Base-by-base conservation (phyloP, 202 grass and related monocot species). In the Miscanthus sacchariflorus region DNA sequence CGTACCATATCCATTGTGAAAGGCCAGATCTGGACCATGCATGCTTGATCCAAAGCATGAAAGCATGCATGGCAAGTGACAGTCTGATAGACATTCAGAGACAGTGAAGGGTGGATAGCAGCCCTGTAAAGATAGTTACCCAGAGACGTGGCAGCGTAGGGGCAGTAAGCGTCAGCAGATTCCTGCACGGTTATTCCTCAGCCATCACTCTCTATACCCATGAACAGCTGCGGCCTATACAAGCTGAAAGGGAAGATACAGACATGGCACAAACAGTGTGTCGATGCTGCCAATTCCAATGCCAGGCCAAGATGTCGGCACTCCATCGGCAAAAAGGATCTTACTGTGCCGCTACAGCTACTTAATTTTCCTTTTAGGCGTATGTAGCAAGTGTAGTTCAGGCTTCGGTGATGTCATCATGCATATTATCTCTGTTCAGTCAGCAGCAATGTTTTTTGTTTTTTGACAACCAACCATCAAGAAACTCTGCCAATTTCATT, bases 311-410 rank as follows among this genome's bases (percentile, higher is more conserved):
- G 74, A 52, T 89, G 68, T 84, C 68, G 68, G 67, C 66, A 84
- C 14, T 78, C 65, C 3, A 19, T 84, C 83, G 73, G 52, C 67
- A 79, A 1, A 73, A 43, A 84, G 74, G 42, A 58, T 80, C 83
- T 89, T 24, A n/a, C 82, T 89, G 81, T 85, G 28, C 52, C 24
- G 19, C 52, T 88, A 79, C 50, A 79, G 81, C 39, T 30, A 4
- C 28, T 64, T 72, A 8, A 9, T 36, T 23, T 63, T 27, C 66
- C 50, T 13, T 83, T 35, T 28, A 33, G 30, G 30, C 30, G 38
- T 39, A 39, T 39, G 38, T 7, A 39, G 38, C 0, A 39, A 39
- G 38, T 39, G 0, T 42, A 54, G 15, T 54, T 17, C 17, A 56
- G 52, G 52, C 14, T 58, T 58, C 18, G 18, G 52, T 42, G 18